phyloP scores from a whole-genome alignment of 768 basidiomycete species.

The Chlorophyllum brunneum region DNA sequence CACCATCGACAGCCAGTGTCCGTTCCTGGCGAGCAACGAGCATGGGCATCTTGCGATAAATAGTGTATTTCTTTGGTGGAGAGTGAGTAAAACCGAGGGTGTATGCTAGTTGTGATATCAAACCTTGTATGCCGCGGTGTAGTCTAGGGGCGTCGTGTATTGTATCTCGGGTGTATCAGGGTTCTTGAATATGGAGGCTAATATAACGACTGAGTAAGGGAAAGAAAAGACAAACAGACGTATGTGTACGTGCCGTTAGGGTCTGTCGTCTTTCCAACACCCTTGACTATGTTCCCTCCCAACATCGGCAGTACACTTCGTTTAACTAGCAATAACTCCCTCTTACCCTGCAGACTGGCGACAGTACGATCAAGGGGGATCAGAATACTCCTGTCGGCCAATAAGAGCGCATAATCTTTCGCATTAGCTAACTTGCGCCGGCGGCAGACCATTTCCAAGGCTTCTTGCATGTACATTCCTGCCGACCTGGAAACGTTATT shows the following conservation, averaged over 20 bases:
- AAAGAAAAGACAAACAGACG: background rate
- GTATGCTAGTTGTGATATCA: background rate
- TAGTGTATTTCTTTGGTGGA: constrained; percentile 70
- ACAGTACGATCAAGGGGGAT: constrained; percentile 94
- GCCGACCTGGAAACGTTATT: constrained; percentile 49
- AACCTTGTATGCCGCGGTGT: constrained; percentile 84
- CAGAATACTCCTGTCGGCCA: constrained; percentile 65
- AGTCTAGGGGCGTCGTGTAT: constrained; percentile 65
- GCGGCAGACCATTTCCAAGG: constrained; percentile 78
- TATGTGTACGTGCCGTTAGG: constrained; percentile 67
- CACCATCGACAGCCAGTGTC: constrained; percentile 90
- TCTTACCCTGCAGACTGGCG: constrained; percentile 87
- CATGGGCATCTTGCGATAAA: constrained; percentile 95
- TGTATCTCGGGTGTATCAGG: constrained; percentile 68
- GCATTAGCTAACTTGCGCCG: constrained; percentile 63
- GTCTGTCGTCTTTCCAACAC: constrained; percentile 73
- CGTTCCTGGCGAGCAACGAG: constrained; percentile 87
- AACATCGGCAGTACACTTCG: constrained; percentile 70
- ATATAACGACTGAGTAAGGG: background rate
- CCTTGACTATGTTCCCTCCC: constrained; percentile 64
- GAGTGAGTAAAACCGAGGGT: background rate
- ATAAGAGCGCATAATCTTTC: constrained; percentile 79
- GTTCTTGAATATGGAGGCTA: constrained; percentile 92
- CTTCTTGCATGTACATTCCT: constrained; percentile 97
- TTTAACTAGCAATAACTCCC: constrained; percentile 79